Conservation (phyloP, 2,329 filamentous ascomycete species). For the Aspergillus melleus region DNA sequence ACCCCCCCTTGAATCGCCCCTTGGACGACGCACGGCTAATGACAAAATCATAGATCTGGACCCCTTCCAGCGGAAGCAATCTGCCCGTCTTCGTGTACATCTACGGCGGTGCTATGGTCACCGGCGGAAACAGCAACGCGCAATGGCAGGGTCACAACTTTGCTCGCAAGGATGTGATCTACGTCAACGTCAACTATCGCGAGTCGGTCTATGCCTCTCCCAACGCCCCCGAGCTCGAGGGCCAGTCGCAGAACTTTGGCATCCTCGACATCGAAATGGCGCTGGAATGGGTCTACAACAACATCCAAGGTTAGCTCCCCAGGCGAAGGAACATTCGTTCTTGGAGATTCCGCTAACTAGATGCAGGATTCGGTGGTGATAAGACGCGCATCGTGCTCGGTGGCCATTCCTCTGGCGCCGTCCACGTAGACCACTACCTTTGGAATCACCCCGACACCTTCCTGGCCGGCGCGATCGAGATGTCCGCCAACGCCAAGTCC, state of each 20-base stretch:
- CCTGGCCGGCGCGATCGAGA: conserved; percentile 23
- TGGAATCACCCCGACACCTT: conserved; percentile 25
- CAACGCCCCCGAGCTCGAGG: conserved; percentile 20
- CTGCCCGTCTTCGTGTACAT: conserved; percentile 50
- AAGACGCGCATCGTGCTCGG: conserved; percentile 23
- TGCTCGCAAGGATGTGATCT: conserved; percentile 24
- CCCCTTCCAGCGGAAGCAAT: conserved; percentile 11
- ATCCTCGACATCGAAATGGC: conserved; percentile 23
- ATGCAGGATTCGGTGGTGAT: conserved; percentile 21
- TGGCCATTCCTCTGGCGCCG: conserved; percentile 23
- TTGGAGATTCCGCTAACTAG: neutral
- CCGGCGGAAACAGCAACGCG: conserved; percentile 23
- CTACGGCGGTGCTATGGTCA: conserved; percentile 63
- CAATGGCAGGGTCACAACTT: conserved; percentile 26
- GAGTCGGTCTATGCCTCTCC: conserved; percentile 24
- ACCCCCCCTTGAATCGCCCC: neutral
- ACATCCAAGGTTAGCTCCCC: conserved; percentile 17
- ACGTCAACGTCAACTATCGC: conserved; percentile 25
- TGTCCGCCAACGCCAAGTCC: conserved; percentile 24
- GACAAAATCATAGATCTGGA: conserved; percentile 14
- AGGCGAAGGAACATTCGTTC: neutral
- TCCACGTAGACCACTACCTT: conserved; percentile 25
- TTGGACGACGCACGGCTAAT: neutral
- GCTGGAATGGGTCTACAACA: conserved; percentile 21
- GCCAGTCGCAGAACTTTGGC: conserved; percentile 24